Percentiles rank a stretch among this genome's conserved stretches.
phyloP scores from a whole-genome alignment of 192 early-diverging fungal species.

The Coemansia sp. region DNA sequence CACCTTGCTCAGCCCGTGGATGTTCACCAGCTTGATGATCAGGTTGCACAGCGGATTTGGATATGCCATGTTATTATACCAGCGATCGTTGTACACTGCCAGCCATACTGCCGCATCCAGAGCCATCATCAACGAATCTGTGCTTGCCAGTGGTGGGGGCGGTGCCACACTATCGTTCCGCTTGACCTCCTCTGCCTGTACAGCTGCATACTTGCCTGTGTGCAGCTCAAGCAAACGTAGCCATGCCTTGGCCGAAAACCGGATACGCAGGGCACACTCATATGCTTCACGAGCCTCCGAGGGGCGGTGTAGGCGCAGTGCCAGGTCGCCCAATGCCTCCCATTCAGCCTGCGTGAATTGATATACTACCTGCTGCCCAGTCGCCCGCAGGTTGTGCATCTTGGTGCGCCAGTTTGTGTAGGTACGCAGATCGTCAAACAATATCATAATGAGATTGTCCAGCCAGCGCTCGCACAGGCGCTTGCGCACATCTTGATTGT shows the following conservation, averaged over 20 bases:
- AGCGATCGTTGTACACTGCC: slow-evolving; percentile 81
- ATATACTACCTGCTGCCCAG: slow-evolving; percentile 69
- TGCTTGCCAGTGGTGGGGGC: slow-evolving; percentile 27
- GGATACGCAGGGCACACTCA: slow-evolving; percentile 81
- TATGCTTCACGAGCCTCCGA: slow-evolving; percentile 93
- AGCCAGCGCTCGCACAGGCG: slow-evolving; percentile 99
- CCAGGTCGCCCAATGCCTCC: slow-evolving; percentile 96
- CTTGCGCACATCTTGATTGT: slow-evolving; percentile 60
- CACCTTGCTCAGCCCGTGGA: slow-evolving; percentile 90
- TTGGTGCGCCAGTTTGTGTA: slow-evolving; percentile 94
- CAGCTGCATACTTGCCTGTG: slow-evolving; percentile 60
- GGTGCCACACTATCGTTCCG: slow-evolving; percentile 27
- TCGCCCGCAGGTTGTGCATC: slow-evolving; percentile 56
- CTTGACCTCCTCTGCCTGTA: slow-evolving; percentile 57
- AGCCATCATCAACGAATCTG: slow-evolving; percentile 72
- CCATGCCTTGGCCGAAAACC: slow-evolving; percentile 91
- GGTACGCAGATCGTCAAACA: slow-evolving; percentile 94
- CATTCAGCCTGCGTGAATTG: slow-evolving; percentile 96
- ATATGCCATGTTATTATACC: slow-evolving; percentile 90
- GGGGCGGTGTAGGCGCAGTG: slow-evolving; percentile 78
- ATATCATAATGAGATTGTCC: slow-evolving; percentile 98
- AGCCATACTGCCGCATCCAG: slow-evolving; percentile 80
- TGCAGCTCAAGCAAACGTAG: slow-evolving; percentile 77
- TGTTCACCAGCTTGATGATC: slow-evolving; percentile 81
- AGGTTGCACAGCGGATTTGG: slow-evolving; percentile 84